These are phyloP conservation scores for Pseudogymnoascus sp. DNA, from an alignment of 2,329 filamentous ascomycete species.

Conservation along the genomic window DNA sequence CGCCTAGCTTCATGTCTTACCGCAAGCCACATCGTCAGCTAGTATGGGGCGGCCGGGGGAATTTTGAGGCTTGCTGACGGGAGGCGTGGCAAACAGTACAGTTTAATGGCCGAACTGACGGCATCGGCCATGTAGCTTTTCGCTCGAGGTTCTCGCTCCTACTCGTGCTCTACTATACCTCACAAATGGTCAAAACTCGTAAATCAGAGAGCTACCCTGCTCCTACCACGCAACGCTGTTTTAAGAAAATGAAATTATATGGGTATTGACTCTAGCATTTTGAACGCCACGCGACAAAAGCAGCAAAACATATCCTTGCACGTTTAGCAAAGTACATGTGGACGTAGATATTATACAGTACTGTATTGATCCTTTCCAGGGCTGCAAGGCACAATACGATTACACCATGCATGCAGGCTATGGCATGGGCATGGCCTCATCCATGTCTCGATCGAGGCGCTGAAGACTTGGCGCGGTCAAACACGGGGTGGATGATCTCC, in stretches of 20 bases:
- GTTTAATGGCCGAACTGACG: neutral
- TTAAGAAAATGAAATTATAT: neutral
- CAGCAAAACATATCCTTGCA: neutral
- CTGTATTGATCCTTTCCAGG: neutral
- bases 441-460: neutral
- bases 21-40: neutral
- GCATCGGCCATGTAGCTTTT: neutral
- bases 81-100: neutral
- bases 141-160: neutral
- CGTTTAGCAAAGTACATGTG: too few relatives aligned
- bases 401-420: neutral
- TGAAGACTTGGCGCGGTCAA: neutral
- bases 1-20: neutral
- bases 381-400: neutral
- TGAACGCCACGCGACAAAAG: neutral
- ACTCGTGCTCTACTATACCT: neutral
- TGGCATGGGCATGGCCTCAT: neutral
- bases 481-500: slow-evolving; percentile 3
- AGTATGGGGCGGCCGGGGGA: neutral
- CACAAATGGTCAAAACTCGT: neutral
- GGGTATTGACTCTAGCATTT: neutral
- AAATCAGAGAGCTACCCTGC: neutral
- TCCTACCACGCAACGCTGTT: neutral
- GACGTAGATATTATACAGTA: too few relatives aligned
- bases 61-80: neutral